Evolutionary conservation across 495 filamentous ascomycete species (phyloP).

Genomic region (Rusavskia elegans): DNA sequence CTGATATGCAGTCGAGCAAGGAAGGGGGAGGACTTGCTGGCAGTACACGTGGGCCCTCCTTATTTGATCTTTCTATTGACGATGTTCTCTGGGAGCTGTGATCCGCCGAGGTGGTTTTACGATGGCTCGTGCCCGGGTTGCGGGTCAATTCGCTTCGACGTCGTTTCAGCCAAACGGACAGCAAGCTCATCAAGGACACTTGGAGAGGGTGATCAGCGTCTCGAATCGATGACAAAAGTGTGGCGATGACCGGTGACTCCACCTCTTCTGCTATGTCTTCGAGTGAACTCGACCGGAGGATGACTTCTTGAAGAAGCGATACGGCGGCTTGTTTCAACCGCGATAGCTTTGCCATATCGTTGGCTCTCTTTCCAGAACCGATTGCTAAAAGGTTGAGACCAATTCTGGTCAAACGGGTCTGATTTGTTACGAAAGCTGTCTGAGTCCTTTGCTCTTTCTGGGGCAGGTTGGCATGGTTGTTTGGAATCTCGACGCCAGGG

Average conservation of each 20-base stretch:
- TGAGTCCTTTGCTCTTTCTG: not conserved
- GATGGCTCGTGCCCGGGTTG: constrained; percentile 20
- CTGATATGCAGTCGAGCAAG: constrained; percentile 67
- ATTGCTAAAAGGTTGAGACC: not conserved
- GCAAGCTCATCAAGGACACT: constrained; percentile 56
- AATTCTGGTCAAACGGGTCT: not conserved
- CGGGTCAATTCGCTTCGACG: constrained; percentile 29
- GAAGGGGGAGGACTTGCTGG: constrained; percentile 44
- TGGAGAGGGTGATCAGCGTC: constrained; percentile 50
- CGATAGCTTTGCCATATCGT: not conserved
- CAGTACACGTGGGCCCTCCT: constrained; percentile 19
- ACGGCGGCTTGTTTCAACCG: constrained; percentile 53
- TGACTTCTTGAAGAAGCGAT: constrained; percentile 56
- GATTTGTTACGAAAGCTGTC: not conserved
- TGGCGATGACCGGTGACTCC: constrained; percentile 55
- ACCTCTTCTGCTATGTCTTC: constrained; percentile 52
- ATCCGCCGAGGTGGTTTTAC: constrained; percentile 29
- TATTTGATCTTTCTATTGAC: constrained; percentile 31
- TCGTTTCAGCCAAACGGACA: constrained; percentile 53
- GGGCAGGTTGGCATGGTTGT: not conserved
- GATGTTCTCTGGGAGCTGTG: constrained; percentile 11
- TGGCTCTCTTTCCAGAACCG: not conserved
- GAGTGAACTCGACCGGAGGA: constrained; percentile 52
- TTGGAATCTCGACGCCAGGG: not conserved
- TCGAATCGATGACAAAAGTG: constrained; percentile 46